A percentile compares a stretch with the other conserved stretches of the same genome.
phyloP scores from a whole-genome alignment of 768 basidiomycete species.

The Tremella yokohamensis region DNA sequence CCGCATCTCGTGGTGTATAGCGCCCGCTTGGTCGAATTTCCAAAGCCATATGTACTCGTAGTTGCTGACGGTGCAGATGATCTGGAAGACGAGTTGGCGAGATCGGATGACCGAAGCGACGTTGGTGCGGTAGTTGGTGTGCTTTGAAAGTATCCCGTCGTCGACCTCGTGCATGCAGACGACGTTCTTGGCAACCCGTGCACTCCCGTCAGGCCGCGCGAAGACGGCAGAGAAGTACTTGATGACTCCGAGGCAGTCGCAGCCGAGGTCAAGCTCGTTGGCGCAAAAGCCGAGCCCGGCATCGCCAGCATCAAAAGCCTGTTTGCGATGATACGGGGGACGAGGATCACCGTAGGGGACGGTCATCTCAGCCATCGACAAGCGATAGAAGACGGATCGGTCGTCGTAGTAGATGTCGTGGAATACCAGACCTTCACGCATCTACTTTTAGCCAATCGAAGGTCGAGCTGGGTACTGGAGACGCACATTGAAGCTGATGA shows the following conservation, averaged over 20 bases:
- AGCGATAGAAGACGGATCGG: conserved; percentile 29
- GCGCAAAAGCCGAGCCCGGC: conserved; percentile 30
- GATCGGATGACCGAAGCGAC: conserved; percentile 32
- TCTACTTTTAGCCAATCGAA: not conserved
- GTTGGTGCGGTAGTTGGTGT: conserved; percentile 46
- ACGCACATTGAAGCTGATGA: conserved; percentile 15
- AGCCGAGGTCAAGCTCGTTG: conserved; percentile 32
- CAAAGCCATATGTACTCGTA: conserved; percentile 33
- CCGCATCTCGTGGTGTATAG: conserved; percentile 40
- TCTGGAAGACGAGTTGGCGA: conserved; percentile 44
- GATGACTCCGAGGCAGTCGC: conserved; percentile 25
- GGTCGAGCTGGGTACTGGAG: not conserved
- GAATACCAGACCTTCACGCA: conserved; percentile 33
- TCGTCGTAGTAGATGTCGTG: conserved; percentile 38
- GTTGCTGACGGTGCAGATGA: conserved; percentile 46
- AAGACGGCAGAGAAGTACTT: conserved; percentile 31
- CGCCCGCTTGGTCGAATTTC: conserved; percentile 41
- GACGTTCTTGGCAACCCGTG: conserved; percentile 23
- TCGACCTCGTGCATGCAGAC: conserved; percentile 50
- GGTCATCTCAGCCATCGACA: conserved; percentile 36
- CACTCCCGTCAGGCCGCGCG: conserved; percentile 17
- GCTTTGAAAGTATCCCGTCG: conserved; percentile 46
- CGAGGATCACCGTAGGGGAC: conserved; percentile 42
- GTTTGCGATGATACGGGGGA: conserved; percentile 27
- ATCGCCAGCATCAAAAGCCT: conserved; percentile 41